A percentile compares a stretch with the other conserved stretches of the same genome.
phyloP scores from a whole-genome alignment of 805 yeast genomes.

The Yarrowia deformans region DNA sequence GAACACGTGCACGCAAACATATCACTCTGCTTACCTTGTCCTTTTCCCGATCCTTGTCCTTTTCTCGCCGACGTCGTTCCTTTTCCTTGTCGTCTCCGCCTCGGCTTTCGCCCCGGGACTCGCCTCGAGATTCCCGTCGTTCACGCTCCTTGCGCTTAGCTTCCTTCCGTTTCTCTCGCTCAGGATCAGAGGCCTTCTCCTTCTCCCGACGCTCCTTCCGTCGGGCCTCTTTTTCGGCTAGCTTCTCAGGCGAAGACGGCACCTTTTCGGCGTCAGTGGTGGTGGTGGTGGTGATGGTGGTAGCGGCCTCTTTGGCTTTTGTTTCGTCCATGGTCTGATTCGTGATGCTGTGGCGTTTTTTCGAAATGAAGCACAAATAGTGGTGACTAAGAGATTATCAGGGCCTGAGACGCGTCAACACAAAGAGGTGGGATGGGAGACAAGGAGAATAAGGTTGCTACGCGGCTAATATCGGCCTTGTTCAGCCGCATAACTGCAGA shows the following conservation, averaged over 20 bases:
- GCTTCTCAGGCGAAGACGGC: constrained; percentile 25
- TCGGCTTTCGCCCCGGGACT: neutral
- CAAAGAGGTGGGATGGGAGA: neutral
- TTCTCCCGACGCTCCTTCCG: constrained; percentile 31
- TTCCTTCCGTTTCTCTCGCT: constrained; percentile 29
- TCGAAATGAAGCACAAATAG: neutral
- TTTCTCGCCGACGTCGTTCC: constrained; percentile 20
- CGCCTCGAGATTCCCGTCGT: constrained; percentile 4
- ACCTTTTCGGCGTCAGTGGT: constrained; percentile 16
- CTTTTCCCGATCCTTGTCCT: constrained; percentile 10
- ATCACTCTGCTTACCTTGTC: constrained; percentile 18
- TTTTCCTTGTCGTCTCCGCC: constrained; percentile 23
- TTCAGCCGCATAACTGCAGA: neutral
- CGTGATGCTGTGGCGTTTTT: constrained; percentile 1
- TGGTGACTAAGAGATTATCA: constrained; percentile 23
- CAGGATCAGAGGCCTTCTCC: constrained; percentile 26
- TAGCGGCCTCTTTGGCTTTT: constrained; percentile 5
- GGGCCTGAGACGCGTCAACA: constrained; percentile 3
- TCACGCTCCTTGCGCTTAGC: constrained; percentile 30
- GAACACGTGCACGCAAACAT: too few species aligned
- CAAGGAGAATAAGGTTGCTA: neutral
- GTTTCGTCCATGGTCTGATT: constrained; percentile 20
- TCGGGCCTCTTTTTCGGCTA: constrained; percentile 31
- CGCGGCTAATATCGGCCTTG: constrained; percentile 21
- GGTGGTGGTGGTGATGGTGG: neutral